Evolutionary conservation across 768 basidiomycete species (phyloP).

Genomic region (Tricholoma sp.): DNA sequence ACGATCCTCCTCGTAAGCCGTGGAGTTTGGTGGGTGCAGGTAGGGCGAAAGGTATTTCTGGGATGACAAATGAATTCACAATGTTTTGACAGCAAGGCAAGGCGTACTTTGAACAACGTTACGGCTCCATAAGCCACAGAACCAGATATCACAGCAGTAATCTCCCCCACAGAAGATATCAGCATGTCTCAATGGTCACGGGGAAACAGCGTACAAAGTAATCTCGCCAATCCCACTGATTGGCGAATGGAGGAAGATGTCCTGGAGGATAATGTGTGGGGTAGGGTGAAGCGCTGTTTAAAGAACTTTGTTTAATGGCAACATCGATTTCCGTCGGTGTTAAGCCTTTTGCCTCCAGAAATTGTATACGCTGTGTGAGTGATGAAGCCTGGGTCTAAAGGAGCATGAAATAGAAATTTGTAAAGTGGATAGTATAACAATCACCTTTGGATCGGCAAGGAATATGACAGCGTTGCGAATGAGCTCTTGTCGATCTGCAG

Average conservation of each 20-base stretch:
- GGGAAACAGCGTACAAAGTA: slow-evolving; percentile 68
- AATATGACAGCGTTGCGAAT: slow-evolving; percentile 80
- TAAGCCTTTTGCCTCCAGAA: slow-evolving; percentile 94
- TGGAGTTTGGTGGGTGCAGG: slow-evolving; percentile 79
- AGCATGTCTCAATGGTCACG: slow-evolving; percentile 18
- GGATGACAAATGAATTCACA: slow-evolving; percentile 5
- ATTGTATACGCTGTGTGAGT: slow-evolving; percentile 80
- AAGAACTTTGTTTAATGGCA: slow-evolving; percentile 63
- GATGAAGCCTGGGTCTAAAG: slow-evolving; percentile 70
- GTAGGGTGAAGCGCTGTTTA: slow-evolving; percentile 15
- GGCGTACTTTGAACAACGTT: slow-evolving; percentile 66
- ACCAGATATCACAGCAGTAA: slow-evolving; percentile 89
- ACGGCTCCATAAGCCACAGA: slow-evolving; percentile 76
- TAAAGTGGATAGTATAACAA: not conserved
- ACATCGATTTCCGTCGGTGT: slow-evolving; percentile 79
- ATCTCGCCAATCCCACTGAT: slow-evolving; percentile 91
- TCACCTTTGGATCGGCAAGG: slow-evolving; percentile 77
- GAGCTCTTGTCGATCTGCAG: slow-evolving; percentile 64
- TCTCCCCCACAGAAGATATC: slow-evolving; percentile 42
- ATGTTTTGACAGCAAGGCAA: not conserved
- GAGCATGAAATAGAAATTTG: slow-evolving; percentile 6
- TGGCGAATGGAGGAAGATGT: slow-evolving; percentile 40
- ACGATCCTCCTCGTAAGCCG: slow-evolving; percentile 86
- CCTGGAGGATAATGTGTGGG: slow-evolving; percentile 31
- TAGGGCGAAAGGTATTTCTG: slow-evolving; percentile 92